Conservation (phyloP, 768 basidiomycete species). For the Cystobasidium ongulense region DNA sequence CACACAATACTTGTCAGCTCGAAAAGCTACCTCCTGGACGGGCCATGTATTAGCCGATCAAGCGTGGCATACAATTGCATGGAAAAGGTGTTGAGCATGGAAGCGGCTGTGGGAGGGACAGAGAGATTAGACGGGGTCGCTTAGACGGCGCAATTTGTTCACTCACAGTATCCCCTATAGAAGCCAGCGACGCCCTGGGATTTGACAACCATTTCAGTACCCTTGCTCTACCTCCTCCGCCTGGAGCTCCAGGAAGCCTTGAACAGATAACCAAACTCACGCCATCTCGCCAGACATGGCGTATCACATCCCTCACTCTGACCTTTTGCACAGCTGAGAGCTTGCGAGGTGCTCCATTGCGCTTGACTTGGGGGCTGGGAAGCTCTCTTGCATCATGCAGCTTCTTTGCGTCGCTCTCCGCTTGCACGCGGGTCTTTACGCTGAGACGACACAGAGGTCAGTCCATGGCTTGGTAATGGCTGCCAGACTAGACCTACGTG, state of each 20-base stretch:
- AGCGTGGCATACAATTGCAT: constrained; percentile 61
- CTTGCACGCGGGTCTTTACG: constrained; percentile 91
- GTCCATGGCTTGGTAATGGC: background rate
- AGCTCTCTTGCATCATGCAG: background rate
- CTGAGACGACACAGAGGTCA: constrained; percentile 48
- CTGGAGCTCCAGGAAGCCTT: background rate
- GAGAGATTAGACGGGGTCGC: background rate
- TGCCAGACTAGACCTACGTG: constrained; percentile 54
- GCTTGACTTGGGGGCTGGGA: constrained; percentile 47
- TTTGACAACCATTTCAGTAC: background rate
- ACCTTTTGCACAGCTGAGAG: constrained; percentile 41
- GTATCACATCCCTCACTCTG: constrained; percentile 59
- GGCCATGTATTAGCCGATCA: background rate
- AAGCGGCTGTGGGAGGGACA: constrained; percentile 51
- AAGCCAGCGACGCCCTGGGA: constrained; percentile 66
- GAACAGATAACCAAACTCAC: background rate
- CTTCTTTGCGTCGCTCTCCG: constrained; percentile 46
- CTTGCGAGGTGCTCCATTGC: constrained; percentile 49
- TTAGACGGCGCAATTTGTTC: background rate
- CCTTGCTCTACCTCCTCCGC: background rate
- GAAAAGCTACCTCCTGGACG: background rate
- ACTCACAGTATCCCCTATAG: constrained; percentile 71
- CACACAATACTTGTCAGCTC: constrained; percentile 3
- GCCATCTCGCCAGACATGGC: constrained; percentile 62
- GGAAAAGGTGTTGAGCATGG: constrained; percentile 96